Percentiles rank a stretch among this genome's conserved stretches.
These are phyloP conservation scores for Coemansia sp. DNA, from an alignment of 192 early-diverging fungal species.

Conservation along the genomic window DNA sequence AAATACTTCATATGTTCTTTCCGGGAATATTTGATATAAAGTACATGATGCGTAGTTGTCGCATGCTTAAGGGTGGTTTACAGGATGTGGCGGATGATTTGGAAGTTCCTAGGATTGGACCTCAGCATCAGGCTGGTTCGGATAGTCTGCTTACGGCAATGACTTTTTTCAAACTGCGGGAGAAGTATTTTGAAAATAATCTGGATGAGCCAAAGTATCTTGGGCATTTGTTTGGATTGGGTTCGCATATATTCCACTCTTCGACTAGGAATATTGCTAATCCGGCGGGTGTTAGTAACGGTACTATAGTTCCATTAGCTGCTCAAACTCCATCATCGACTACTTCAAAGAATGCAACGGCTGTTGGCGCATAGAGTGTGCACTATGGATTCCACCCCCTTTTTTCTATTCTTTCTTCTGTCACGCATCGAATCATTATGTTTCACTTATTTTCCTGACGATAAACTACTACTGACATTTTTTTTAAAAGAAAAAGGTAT, in stretches of 20 bases:
- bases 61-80: constrained; percentile 93
- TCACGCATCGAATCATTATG: not conserved
- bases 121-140: constrained; percentile 98
- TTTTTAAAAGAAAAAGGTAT: no score
- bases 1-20: constrained; percentile 86
- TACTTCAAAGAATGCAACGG: not conserved
- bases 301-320: not conserved
- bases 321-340: not conserved
- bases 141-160: constrained; percentile 94
- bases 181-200: constrained; percentile 92
- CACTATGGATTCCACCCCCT: not conserved
- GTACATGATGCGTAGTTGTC: constrained; percentile 95
- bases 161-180: constrained; percentile 98
- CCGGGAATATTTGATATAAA: constrained; percentile 99
- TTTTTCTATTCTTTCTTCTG: not conserved
- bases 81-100: constrained; percentile 98
- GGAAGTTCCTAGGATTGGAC: constrained; percentile 87
- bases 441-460: not conserved
- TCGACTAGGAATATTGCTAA: constrained; percentile 2
- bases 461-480: no score
- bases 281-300: not conserved
- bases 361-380: constrained; percentile 21
- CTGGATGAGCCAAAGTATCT: constrained; percentile 94
- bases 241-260: constrained; percentile 34
- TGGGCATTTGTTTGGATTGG: constrained; percentile 53